Conservation (phyloP, 202 grass and related monocot species). For the Panicum hallii region DNA sequence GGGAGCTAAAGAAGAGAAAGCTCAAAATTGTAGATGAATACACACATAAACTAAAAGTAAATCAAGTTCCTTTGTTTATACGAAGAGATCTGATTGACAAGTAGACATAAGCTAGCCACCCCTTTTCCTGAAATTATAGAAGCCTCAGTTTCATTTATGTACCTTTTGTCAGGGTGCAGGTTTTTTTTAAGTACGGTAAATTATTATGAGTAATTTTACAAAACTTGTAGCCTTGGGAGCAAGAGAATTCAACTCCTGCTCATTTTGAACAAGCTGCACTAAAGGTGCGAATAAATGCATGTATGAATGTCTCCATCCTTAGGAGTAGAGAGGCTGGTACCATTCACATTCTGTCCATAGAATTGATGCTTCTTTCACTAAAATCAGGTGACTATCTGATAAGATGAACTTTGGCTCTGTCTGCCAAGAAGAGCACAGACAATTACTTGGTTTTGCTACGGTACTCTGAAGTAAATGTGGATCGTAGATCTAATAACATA, state of each 20-base stretch:
- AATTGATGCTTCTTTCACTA: conserved; percentile 9
- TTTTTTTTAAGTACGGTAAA: not conserved
- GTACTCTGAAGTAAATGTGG: too few species aligned
- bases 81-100: conserved; percentile 14
- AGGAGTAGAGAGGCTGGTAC: not conserved
- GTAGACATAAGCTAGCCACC: not conserved
- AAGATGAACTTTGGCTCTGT: conserved; percentile 6
- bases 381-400: conserved; percentile 21
- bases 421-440: conserved; percentile 13
- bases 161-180: not conserved
- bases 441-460: too few species aligned
- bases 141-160: not conserved
- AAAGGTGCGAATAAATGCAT: not conserved
- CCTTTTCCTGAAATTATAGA: conserved; percentile 15
- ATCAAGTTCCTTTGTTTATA: conserved; percentile 5
- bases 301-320: not conserved
- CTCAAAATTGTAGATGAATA: conserved; percentile 33
- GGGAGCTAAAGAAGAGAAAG: conserved; percentile 30
- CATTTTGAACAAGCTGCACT: not conserved
- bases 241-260: not conserved
- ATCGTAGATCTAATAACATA: too few species aligned
- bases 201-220: not conserved
- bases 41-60: conserved; percentile 3
- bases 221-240: not conserved
- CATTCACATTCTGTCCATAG: conserved; percentile 1